Conservation (phyloP, 2,329 filamentous ascomycete genomes). For the Pseudogymnoascus sp. region DNA sequence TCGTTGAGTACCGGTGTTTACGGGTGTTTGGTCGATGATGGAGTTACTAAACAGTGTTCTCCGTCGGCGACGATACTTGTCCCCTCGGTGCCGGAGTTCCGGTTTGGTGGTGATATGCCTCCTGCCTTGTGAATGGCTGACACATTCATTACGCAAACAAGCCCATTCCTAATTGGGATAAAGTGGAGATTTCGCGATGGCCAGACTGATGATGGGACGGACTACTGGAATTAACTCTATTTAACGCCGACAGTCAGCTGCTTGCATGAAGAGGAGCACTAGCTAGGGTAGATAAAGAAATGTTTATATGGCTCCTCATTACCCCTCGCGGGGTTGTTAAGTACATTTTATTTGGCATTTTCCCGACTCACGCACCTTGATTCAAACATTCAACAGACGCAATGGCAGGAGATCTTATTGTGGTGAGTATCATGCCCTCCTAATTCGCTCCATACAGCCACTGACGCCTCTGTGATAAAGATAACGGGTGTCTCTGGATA, state of each 20-base stretch:
- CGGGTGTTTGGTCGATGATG: neutral
- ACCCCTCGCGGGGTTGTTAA: neutral
- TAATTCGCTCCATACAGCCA: neutral
- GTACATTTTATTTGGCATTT: too few species aligned
- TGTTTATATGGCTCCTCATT: neutral
- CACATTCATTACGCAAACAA: neutral
- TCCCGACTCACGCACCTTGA: neutral
- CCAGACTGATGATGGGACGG: neutral
- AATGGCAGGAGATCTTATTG: conserved; percentile 13
- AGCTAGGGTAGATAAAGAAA: neutral
- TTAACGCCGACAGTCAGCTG: neutral
- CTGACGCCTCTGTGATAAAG: neutral
- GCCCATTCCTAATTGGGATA: neutral
- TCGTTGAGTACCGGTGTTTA: neutral
- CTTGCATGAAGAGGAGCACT: neutral
- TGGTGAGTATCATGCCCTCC: conserved; percentile 2
- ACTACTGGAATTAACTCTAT: neutral
- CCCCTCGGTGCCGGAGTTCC: neutral
- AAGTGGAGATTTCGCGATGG: neutral
- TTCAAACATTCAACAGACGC: neutral
- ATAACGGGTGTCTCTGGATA: conserved; percentile 20
- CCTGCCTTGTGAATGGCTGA: neutral
- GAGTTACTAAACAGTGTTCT: neutral
- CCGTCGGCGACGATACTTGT: neutral
- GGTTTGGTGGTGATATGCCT: neutral